Base-by-base conservation (phyloP, 2,329 filamentous ascomycete species). In the Didymella glomerata region DNA sequence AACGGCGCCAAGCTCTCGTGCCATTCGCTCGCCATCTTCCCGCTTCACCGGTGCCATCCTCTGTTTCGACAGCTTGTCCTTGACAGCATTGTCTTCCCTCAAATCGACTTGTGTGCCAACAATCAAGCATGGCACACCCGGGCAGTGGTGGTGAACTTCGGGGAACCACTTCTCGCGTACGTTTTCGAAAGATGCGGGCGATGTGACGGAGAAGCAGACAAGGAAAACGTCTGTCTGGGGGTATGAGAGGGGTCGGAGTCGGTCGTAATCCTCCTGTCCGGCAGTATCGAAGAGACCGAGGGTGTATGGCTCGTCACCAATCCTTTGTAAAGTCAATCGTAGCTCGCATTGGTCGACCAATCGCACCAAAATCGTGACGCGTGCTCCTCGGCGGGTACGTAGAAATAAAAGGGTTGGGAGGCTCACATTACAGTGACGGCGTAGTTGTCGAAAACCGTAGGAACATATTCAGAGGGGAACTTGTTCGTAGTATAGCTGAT, bases 401-500 rank as follows among this genome's bases (percentile, higher is more conserved):
- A 25, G 48, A 28, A 53, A 38, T 30, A 53, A 16, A 34, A 34
- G 40, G 55, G 58, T 59, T 44, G 60, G 62, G 65, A 58, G 48
- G 63, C 93, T 89, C 86, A 97, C 95, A 99, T 99, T 70, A 99
- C 95, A 68, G 95, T 99, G 78, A 99, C 95, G 58, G 95, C 95
- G 86, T 99, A 99, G 83, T 99, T 99, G 81, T 99, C 95, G 80
- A 99, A 99, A 66, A 99, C 95, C 28, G 95, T 99, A 51, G 95
- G 95, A 59, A 99, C 95, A 80, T 99, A 99, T 93, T 99, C 95
- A 74, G 93, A 97, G 34, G 95, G 95, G 80, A 99, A 99, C 76
- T 98, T 98, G 86, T 99, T 99, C 66, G 95, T 99, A 67, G 95
- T 99, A 82, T 99, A 99, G 79, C 92, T 96, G 83, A 99, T 99